Percentiles rank a stretch among this genome's conserved stretches.
phyloP scores from a whole-genome alignment of 306 rosid genomes.

The Rubus parviflorus region DNA sequence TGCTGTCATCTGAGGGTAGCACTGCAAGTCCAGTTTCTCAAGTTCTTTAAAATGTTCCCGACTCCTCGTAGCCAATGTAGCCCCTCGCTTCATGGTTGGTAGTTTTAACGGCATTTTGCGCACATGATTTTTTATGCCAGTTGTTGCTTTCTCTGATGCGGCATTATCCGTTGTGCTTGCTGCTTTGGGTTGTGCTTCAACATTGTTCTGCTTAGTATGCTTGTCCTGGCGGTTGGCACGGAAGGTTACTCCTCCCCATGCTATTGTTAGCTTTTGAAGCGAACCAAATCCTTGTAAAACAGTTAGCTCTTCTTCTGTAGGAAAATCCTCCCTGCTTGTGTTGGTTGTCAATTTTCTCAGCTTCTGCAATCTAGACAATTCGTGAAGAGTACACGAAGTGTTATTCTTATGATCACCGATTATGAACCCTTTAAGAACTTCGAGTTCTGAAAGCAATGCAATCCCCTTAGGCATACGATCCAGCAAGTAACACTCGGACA shows the following conservation, averaged over 20 bases:
- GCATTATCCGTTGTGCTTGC: neutral
- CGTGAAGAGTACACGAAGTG: constrained; percentile 15
- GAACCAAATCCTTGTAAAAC: constrained; percentile 3
- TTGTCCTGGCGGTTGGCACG: neutral
- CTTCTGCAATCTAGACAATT: constrained; percentile 17
- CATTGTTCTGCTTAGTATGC: neutral
- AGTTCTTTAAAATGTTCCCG: neutral
- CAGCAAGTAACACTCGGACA: constrained; percentile 38
- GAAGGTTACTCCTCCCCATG: constrained; percentile 24
- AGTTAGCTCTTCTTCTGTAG: constrained; percentile 6
- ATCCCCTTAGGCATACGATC: constrained; percentile 26
- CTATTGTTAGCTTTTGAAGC: constrained; percentile 24
- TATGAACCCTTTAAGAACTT: constrained; percentile 32
- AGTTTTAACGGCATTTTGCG: neutral
- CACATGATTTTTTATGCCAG: neutral
- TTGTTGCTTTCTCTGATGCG: no score
- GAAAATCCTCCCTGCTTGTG: constrained; percentile 25
- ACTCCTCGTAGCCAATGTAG: neutral
- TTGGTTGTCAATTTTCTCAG: constrained; percentile 33
- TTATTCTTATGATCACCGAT: neutral
- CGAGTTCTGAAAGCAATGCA: constrained; percentile 17
- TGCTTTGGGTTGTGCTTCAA: neutral
- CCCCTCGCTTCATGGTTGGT: neutral
- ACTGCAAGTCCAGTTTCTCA: constrained; percentile 32
- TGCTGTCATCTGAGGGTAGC: neutral